A percentile compares a stretch with the other conserved stretches of the same genome.
phyloP scores from a whole-genome alignment of 2,329 filamentous ascomycete genomes.

The Metarhizium guizhouense region DNA sequence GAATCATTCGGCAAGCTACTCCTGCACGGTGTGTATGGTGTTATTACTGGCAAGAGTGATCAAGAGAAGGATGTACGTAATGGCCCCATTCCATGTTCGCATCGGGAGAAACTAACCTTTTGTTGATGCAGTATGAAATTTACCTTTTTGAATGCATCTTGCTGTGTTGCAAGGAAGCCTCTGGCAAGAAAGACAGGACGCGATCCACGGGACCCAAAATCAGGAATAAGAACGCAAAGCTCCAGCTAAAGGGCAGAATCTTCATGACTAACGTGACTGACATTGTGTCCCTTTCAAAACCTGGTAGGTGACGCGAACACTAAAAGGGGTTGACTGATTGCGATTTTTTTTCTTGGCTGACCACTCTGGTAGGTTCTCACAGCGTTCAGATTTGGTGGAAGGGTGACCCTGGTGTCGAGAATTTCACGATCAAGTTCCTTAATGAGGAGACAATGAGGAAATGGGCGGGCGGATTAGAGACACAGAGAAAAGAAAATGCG shows the following conservation, averaged over 20 bases:
- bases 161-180: conserved; percentile 92
- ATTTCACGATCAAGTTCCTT: conserved; percentile 87
- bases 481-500: conserved; percentile 58
- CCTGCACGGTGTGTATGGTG: conserved; percentile 82
- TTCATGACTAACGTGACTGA: conserved; percentile 99
- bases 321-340: conserved; percentile 3
- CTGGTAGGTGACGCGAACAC: conserved; percentile 49
- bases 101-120: conserved; percentile 4
- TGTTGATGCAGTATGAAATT: conserved; percentile 69
- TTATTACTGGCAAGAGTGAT: conserved; percentile 82
- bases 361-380: conserved; percentile 60
- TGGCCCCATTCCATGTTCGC: not conserved
- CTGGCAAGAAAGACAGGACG: conserved; percentile 62
- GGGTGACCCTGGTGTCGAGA: conserved; percentile 89
- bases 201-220: conserved; percentile 46
- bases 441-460: conserved; percentile 91
- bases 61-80: conserved; percentile 75
- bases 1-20: conserved; percentile 87
- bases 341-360: conserved; percentile 13
- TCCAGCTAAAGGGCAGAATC: conserved; percentile 93
- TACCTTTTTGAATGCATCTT: conserved; percentile 95
- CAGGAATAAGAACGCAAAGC: conserved; percentile 61
- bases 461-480: conserved; percentile 75
- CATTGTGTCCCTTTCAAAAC: conserved; percentile 77
- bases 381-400: conserved; percentile 99